These are phyloP conservation scores for Punica granatum DNA, from an alignment of 345 rosid species.

Conservation along the genomic window DNA sequence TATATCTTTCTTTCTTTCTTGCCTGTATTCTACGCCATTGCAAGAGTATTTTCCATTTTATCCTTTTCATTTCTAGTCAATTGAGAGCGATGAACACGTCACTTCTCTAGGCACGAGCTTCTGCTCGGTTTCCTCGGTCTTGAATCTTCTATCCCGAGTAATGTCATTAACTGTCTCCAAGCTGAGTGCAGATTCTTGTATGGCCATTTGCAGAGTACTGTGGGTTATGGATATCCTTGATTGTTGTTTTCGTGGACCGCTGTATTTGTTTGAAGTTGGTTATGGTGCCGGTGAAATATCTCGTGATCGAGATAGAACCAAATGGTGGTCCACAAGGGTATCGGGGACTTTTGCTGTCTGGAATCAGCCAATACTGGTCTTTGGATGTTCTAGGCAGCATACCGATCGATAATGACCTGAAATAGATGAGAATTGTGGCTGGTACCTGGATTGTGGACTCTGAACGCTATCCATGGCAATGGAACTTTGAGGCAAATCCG, in stretches of 20 bases:
- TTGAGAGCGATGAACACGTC: too few relatives aligned
- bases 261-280: background rate
- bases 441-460: too few relatives aligned
- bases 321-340: background rate
- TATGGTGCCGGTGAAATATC: background rate
- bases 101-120: background rate
- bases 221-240: background rate
- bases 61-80: too few relatives aligned
- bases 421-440: too few relatives aligned
- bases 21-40: constrained; percentile 7
- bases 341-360: background rate
- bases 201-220: background rate
- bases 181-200: too few relatives aligned
- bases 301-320: background rate
- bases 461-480: too few relatives aligned
- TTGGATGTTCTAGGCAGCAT: background rate
- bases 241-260: background rate
- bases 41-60: constrained; percentile 11
- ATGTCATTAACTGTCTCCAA: too few relatives aligned
- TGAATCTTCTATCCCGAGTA: too few relatives aligned
- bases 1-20: constrained; percentile 15
- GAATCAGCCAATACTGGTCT: background rate
- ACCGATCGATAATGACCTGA: too few relatives aligned
- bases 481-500: too few relatives aligned
- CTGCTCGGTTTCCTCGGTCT: background rate